A percentile compares a stretch with the other conserved stretches of the same genome.
phyloP scores from a whole-genome alignment of 2,329 filamentous ascomycete species.

The Tolypocladium endophyticum region DNA sequence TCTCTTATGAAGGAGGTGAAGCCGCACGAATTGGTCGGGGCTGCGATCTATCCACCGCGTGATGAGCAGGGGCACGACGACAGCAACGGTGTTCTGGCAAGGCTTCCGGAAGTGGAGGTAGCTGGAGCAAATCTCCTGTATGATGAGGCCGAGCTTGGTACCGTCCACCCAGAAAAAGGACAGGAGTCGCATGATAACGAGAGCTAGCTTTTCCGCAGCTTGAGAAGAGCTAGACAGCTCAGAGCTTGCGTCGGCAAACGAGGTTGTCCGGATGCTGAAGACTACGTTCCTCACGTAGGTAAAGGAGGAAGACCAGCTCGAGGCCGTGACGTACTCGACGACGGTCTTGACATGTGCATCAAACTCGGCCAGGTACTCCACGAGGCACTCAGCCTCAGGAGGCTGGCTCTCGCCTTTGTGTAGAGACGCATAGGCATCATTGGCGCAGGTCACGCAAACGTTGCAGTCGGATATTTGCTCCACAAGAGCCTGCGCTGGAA shows the following conservation, averaged over 20 bases:
- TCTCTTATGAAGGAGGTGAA: slow-evolving; percentile 49
- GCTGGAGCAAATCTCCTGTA: slow-evolving; percentile 56
- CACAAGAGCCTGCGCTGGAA: slow-evolving; percentile 47
- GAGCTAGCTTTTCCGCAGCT: slow-evolving; percentile 40
- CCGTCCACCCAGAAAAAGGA: slow-evolving; percentile 56
- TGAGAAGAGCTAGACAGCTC: slow-evolving; percentile 23
- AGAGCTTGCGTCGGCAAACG: slow-evolving; percentile 25
- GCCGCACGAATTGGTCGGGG: slow-evolving; percentile 52
- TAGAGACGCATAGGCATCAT: slow-evolving; percentile 5
- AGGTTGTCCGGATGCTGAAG: slow-evolving; percentile 36
- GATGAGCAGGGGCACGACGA: slow-evolving; percentile 52
- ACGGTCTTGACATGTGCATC: slow-evolving; percentile 46
- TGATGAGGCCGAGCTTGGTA: slow-evolving; percentile 47
- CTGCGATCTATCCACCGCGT: slow-evolving; percentile 56
- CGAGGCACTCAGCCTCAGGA: slow-evolving; percentile 13
- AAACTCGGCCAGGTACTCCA: slow-evolving; percentile 31
- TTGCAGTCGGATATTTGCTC: slow-evolving; percentile 35
- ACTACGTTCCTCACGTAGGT: slow-evolving; percentile 46
- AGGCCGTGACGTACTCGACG: slow-evolving; percentile 54
- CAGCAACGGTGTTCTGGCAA: slow-evolving; percentile 53
- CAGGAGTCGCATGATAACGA: slow-evolving; percentile 47
- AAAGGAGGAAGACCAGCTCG: slow-evolving; percentile 50
- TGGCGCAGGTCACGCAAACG: slow-evolving; percentile 21
- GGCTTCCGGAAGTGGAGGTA: slow-evolving; percentile 56
- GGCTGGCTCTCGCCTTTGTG: slow-evolving; percentile 8